phyloP scores from a whole-genome alignment of 805 yeast species.

The Saturnispora saitoi region DNA sequence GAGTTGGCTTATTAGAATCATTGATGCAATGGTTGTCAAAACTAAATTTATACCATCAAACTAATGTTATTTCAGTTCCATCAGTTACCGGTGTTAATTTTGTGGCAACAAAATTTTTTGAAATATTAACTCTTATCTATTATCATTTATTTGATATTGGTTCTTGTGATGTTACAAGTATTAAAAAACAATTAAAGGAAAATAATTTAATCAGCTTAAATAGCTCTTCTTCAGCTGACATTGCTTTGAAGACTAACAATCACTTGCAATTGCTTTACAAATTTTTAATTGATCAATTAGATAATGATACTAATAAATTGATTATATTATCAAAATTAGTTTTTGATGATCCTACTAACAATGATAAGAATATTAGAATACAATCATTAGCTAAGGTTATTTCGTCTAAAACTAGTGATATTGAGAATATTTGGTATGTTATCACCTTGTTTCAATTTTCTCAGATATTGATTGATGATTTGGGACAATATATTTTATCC shows the following conservation, averaged over 20 bases:
- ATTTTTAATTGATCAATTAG: conserved; percentile 25
- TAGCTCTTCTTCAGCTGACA: conserved; percentile 12
- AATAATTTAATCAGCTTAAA: conserved; percentile 10
- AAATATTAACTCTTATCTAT: conserved; percentile 19
- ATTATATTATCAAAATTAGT: conserved; percentile 24
- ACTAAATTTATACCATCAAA: conserved; percentile 25
- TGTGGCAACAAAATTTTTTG: conserved; percentile 24
- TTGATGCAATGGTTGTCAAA: conserved; percentile 25
- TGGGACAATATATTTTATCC: conserved; percentile 26
- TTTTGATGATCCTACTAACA: conserved; percentile 12
- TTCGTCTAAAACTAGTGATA: conserved; percentile 9
- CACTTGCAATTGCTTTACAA: conserved; percentile 25
- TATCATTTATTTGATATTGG: conserved; percentile 19
- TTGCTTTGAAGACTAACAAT: conserved; percentile 18
- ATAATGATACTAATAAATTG: conserved; percentile 28
- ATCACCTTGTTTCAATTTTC: conserved; percentile 23
- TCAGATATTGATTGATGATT: conserved; percentile 21
- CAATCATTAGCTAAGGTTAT: conserved; percentile 17
- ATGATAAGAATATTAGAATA: conserved; percentile 11
- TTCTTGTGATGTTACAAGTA: conserved; percentile 10
- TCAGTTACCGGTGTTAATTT: conserved; percentile 23
- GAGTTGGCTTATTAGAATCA: conserved; percentile 25
- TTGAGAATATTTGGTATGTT: conserved; percentile 22
- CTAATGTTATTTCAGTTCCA: conserved; percentile 20
- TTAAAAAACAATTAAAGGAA: conserved; percentile 16